Percentiles rank a stretch among this genome's conserved stretches.
Conservation (phyloP, 1,139 yeast species). For the Entelexis sorbosivorans region DNA sequence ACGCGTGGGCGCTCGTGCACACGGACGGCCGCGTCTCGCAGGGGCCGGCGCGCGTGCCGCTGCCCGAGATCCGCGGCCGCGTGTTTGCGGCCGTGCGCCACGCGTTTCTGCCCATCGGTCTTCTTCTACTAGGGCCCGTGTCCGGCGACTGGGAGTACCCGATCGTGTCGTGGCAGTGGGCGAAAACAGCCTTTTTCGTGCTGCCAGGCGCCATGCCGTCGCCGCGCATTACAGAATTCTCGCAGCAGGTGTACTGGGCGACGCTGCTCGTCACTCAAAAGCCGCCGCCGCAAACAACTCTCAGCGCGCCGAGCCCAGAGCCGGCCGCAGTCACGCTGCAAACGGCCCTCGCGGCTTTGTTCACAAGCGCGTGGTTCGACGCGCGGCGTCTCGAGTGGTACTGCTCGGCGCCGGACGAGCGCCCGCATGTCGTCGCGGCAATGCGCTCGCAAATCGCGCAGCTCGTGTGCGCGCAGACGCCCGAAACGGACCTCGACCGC, state of each 20-base stretch:
- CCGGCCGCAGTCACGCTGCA: background rate
- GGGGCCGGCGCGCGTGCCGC: background rate
- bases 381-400: conserved; percentile 9
- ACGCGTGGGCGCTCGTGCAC: conserved; percentile 4
- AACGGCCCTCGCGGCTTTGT: background rate
- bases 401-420: background rate
- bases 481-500: conserved; percentile 6
- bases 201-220: background rate
- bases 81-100: conserved; percentile 9
- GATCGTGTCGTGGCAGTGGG: conserved; percentile 14
- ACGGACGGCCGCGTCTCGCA: conserved; percentile 1
- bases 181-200: conserved; percentile 7
- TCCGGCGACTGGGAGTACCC: conserved; percentile 17
- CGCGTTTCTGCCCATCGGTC: conserved; percentile 13
- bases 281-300: too few relatives aligned
- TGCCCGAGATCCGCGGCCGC: conserved; percentile 12
- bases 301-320: background rate
- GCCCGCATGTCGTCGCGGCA: background rate
- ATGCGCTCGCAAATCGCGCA: conserved; percentile 10
- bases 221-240: conserved; percentile 1
- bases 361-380: conserved; percentile 11
- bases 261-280: background rate
- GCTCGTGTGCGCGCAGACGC: background rate
- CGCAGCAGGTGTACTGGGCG: conserved; percentile 6
- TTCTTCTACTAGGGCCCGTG: conserved; percentile 1